Percentiles rank a stretch among this genome's conserved stretches.
Conservation (phyloP, 129 eudicot genomes). For the carrot (Daucus carota) region DH1_v3.0 NC_030389.2:42513001-42513500, state of each 20-base stretch:
- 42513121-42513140: slow-evolving; percentile 77
- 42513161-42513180: background rate
- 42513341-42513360: background rate
- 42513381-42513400: slow-evolving; percentile 70
- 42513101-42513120: slow-evolving; percentile 85
- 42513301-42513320: background rate
- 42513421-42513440: slow-evolving; percentile 80
- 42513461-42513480: slow-evolving; percentile 3
- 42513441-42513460: slow-evolving; percentile 43
- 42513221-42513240: background rate
- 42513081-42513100: slow-evolving; percentile 79
- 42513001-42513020: background rate
- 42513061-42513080: slow-evolving; percentile 88
- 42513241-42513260: background rate
- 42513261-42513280: too few relatives aligned
- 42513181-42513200: background rate
- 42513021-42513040: background rate
- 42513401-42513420: slow-evolving; percentile 48
- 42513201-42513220: background rate
- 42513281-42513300: background rate
- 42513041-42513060: slow-evolving; percentile 35
- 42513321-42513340: background rate
- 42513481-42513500: background rate
- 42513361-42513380: slow-evolving; percentile 32
- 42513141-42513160: background rate